A percentile compares a stretch with the other conserved stretches of the same genome.
Conservation (phyloP, 106 monocot genomes). For the Amphibolis antarctica region DNA sequence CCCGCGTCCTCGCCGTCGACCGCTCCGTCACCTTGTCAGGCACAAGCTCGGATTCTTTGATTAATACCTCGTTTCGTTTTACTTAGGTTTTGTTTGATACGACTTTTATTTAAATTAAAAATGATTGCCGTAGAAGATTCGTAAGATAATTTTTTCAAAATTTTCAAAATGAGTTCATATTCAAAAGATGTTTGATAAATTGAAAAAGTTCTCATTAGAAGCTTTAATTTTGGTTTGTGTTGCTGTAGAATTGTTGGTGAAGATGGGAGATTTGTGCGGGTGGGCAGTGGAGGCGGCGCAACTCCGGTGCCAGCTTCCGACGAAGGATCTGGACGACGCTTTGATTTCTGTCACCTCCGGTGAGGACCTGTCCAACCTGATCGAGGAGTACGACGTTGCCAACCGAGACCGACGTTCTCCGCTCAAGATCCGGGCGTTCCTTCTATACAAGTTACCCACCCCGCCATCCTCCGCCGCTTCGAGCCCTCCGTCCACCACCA, state of each 20-base stretch:
- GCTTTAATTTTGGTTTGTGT: not conserved
- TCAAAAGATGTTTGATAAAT: too few relatives aligned
- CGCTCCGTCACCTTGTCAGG: slow-evolving; percentile 43
- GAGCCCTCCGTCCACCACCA: not conserved
- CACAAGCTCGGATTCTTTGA: not conserved
- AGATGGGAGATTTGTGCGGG: slow-evolving; percentile 59
- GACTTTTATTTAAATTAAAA: too few relatives aligned
- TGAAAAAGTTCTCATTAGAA: too few relatives aligned
- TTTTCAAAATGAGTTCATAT: too few relatives aligned
- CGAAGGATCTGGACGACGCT: slow-evolving; percentile 68
- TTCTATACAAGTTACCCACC: slow-evolving; percentile 11
- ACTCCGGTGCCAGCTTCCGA: slow-evolving; percentile 71
- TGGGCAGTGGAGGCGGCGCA: slow-evolving; percentile 2
- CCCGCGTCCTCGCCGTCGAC: slow-evolving; percentile 53
- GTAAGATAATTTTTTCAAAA: too few relatives aligned
- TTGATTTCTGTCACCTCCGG: slow-evolving; percentile 45
- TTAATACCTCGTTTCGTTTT: not conserved
- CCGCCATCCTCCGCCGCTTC: not conserved
- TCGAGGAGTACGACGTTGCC: slow-evolving; percentile 67
- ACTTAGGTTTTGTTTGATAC: not conserved
- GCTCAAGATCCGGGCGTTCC: slow-evolving; percentile 65
- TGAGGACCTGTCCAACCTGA: slow-evolving; percentile 63
- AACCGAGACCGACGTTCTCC: slow-evolving; percentile 16
- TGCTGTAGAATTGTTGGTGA: slow-evolving; percentile 9
- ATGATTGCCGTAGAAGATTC: too few relatives aligned